Percentiles rank a stretch among this genome's conserved stretches.
These are phyloP conservation scores for Globisporangium carolinianum DNA, from an alignment of 352 stramenopile species.

Conservation along the genomic window DNA sequence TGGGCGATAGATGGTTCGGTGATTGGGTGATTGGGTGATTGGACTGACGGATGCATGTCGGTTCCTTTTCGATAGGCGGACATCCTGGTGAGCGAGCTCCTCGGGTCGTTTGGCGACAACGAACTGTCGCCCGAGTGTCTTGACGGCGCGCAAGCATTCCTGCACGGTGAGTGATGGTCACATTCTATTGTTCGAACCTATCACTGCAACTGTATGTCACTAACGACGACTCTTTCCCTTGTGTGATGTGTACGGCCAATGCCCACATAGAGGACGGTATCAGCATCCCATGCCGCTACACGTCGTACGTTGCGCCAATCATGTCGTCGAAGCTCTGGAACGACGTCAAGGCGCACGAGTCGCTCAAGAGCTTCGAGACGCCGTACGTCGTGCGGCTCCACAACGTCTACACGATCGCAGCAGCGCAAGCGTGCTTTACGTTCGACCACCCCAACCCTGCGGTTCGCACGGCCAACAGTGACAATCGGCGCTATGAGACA, in stretches of 20 bases:
- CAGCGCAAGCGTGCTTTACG: slow-evolving; percentile 88
- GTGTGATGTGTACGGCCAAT: no score
- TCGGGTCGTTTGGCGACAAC: slow-evolving; percentile 98
- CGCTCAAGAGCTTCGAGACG: slow-evolving; percentile 90
- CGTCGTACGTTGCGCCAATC: slow-evolving; percentile 92
- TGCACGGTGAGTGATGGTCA: slow-evolving; percentile 56
- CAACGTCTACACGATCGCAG: slow-evolving; percentile 84
- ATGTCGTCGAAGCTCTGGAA: slow-evolving; percentile 93
- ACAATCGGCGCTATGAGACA: slow-evolving; percentile 79
- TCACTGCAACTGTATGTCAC: no score
- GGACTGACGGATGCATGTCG: not conserved
- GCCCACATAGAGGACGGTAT: slow-evolving; percentile 37
- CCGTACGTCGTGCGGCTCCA: slow-evolving; percentile 96
- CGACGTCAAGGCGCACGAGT: slow-evolving; percentile 75
- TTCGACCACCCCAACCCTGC: slow-evolving; percentile 91
- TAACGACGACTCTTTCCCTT: no score
- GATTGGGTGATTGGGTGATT: not conserved
- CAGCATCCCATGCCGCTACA: slow-evolving; percentile 90
- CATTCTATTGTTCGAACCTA: no score
- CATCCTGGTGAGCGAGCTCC: slow-evolving; percentile 94
- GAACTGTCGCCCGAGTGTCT: slow-evolving; percentile 98
- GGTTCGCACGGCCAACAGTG: slow-evolving; percentile 27
- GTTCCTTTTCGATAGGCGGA: slow-evolving; percentile 45
- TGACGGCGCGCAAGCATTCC: slow-evolving; percentile 90
- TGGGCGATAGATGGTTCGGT: no score